phyloP scores from a whole-genome alignment of 148 eudicot genomes.

The Dianthus caryophyllus region DNA sequence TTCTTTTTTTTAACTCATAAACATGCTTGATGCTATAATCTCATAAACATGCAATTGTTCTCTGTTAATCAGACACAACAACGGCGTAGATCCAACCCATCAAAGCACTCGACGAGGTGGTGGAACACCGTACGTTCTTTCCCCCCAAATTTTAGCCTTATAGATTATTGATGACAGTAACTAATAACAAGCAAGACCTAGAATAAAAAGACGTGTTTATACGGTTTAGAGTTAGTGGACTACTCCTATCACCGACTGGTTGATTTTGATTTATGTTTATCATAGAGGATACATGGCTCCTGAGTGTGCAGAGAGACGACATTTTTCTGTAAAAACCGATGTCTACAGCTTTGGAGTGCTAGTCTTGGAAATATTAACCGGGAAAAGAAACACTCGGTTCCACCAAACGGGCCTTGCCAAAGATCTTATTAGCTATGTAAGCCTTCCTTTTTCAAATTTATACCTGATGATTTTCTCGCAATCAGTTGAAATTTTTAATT shows the following conservation, averaged over 20 bases:
- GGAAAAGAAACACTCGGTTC: constrained; percentile 3
- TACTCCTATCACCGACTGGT: background rate
- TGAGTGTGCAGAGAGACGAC: constrained; percentile 11
- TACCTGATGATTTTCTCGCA: no score
- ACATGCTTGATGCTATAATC: background rate
- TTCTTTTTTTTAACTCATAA: background rate
- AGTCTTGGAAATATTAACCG: constrained; percentile 6
- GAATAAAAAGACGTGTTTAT: no score
- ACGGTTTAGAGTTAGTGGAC: no score
- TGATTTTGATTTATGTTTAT: background rate
- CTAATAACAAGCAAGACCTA: no score
- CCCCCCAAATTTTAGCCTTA: background rate
- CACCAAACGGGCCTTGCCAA: constrained; percentile 4
- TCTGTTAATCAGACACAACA: background rate
- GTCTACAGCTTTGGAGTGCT: constrained; percentile 11
- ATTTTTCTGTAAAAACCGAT: constrained; percentile 15
- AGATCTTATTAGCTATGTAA: constrained; percentile 9
- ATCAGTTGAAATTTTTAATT: no score
- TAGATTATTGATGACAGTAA: no score
- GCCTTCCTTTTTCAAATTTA: background rate
- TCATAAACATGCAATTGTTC: background rate
- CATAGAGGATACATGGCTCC: constrained; percentile 7
- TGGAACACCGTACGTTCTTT: constrained; percentile 14
- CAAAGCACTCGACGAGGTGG: constrained; percentile 19
- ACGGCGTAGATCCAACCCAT: constrained; percentile 10